Base-by-base conservation (phyloP, 108 stramenopile genomes). In the Nannochloropsis granulata region DNA sequence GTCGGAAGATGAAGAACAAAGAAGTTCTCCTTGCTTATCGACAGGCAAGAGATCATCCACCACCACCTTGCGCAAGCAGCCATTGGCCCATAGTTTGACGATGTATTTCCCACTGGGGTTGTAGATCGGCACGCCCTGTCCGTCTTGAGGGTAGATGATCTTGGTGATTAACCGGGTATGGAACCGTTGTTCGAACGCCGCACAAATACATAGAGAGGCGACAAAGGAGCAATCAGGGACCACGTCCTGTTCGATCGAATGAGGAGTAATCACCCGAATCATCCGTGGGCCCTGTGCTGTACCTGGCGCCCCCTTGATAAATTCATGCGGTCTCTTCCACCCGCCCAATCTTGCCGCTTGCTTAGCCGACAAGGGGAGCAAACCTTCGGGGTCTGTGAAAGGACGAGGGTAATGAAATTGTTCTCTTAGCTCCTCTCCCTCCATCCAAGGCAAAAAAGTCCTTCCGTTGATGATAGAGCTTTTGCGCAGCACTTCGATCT, bases 181-280 rank as follows among this genome's bases (percentile, higher is more conserved):
- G 44, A 93, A 94, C 1, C 94, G 86, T 43, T 91, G 91, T 85
- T 97, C 95, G 45, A 92, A 94, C 13, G 90, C 91, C 24, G 95
- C 94, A n/a, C 93, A 92, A 21, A 96, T 92, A 84, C 95, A 95
- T 13, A 97, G 90, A 25, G 93, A 93, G 10, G 94, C 94, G 83
- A 97, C 93, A 89, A 96, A 96, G 87, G 93, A 93, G 88, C 97
- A 97, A 86, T 96, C 95, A 19, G 94, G 92, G 16, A 97, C 95
- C 42, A 91, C 90, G 81, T 95, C 88, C 86, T 97, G 95, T 44
- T 12, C 85, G 79, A 88, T 88, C 43, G 81, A 85, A 85, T 88
- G 85, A 12, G 88, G 88, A 24, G 84, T 88, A 43, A 88, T 82
- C 13, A 19, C 24, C 25, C 21, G 23, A 44, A 88, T 88, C 88